Evolutionary conservation across 2,329 filamentous ascomycete genomes (phyloP).

Genomic region (Colletotrichum trifolii): DNA sequence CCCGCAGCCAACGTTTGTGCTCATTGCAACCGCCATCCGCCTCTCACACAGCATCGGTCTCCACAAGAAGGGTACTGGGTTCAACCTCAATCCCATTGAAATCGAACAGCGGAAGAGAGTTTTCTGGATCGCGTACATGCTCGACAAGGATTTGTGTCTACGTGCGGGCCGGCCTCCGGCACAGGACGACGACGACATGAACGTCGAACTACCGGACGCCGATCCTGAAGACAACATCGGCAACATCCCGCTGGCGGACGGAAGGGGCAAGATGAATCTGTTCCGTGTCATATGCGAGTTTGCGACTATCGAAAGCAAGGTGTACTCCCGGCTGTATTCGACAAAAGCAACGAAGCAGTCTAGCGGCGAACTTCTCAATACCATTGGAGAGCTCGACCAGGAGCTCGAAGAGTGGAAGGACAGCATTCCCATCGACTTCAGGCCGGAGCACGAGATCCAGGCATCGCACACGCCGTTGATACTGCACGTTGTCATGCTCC

Average conservation of each 20-base stretch:
- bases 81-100: conserved; percentile 92
- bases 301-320: conserved; percentile 89
- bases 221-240: conserved; percentile 93
- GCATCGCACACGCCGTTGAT: conserved; percentile 93
- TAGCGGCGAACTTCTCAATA: conserved; percentile 92
- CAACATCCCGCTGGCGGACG: conserved; percentile 89
- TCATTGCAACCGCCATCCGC: conserved; percentile 90
- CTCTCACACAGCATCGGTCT: conserved; percentile 94
- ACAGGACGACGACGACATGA: conserved; percentile 81
- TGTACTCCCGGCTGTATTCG: conserved; percentile 93
- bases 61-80: conserved; percentile 91
- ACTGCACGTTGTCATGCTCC: conserved; percentile 90
- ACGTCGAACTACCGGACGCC: conserved; percentile 92
- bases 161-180: conserved; percentile 69
- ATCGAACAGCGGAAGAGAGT: conserved; percentile 84
- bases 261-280: conserved; percentile 92
- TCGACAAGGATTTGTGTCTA: conserved; percentile 72
- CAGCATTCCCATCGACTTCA: conserved; percentile 91
- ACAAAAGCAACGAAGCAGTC: conserved; percentile 92
- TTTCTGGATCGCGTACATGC: conserved; percentile 74
- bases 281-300: conserved; percentile 95
- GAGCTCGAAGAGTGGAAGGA: conserved; percentile 97
- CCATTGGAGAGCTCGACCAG: conserved; percentile 92
- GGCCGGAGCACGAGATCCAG: conserved; percentile 97
- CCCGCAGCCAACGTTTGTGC: conserved; percentile 91